These are phyloP conservation scores for Diaporthe capsici DNA, from an alignment of 2,329 filamentous ascomycete genomes.

Conservation along the genomic window DNA sequence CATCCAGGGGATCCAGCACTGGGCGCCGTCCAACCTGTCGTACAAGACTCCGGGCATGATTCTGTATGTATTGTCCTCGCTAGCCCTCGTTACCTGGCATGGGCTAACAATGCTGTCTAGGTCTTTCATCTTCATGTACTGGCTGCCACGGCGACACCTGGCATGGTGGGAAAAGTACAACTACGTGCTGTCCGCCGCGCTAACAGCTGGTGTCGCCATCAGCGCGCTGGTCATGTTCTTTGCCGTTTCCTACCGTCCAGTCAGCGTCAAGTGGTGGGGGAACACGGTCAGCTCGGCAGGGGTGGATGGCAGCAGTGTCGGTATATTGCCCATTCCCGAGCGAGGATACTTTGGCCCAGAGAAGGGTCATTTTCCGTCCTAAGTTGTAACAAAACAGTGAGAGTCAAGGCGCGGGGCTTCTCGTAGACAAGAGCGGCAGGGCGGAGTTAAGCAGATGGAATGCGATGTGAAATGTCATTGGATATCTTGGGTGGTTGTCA, in stretches of 20 bases:
- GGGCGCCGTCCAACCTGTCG: slow-evolving; percentile 58
- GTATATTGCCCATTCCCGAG: slow-evolving; percentile 43
- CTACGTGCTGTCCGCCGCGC: slow-evolving; percentile 55
- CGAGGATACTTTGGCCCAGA: slow-evolving; percentile 46
- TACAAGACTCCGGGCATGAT: slow-evolving; percentile 60
- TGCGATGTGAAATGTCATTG: not conserved
- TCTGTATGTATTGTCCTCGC: slow-evolving; percentile 41
- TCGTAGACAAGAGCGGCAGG: not conserved
- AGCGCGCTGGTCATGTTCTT: slow-evolving; percentile 57
- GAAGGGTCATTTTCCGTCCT: slow-evolving; percentile 38
- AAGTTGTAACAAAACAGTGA: not conserved
- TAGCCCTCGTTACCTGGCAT: accelerated
- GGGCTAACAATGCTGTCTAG: slow-evolving; percentile 19
- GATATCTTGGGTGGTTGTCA: slow-evolving; percentile 6
- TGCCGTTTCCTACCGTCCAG: slow-evolving; percentile 53
- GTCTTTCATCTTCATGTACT: slow-evolving; percentile 60
- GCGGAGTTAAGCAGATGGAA: not conserved
- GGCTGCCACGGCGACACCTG: slow-evolving; percentile 54
- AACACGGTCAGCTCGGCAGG: slow-evolving; percentile 54
- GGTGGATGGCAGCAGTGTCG: slow-evolving; percentile 43
- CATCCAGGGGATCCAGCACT: slow-evolving; percentile 59
- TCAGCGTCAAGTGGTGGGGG: slow-evolving; percentile 55
- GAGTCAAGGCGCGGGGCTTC: not conserved
- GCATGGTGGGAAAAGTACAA: slow-evolving; percentile 61
- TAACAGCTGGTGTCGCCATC: slow-evolving; percentile 55